Conservation (phyloP, 1,139 yeast species). For the Dujonia santamariae region DNA sequence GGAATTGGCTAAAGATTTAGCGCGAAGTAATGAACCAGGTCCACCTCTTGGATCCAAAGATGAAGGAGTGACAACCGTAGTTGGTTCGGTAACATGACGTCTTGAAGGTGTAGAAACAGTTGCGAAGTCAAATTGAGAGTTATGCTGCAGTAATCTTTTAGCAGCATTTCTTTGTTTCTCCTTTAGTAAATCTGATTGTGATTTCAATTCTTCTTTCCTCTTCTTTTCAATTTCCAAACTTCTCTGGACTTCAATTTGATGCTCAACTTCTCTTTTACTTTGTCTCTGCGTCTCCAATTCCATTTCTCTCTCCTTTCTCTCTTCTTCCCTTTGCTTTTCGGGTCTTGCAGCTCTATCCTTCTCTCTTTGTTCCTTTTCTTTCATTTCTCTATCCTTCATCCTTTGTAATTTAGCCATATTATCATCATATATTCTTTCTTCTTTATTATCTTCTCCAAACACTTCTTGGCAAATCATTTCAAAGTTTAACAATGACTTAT, state of each 20-base stretch:
- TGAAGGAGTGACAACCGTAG: conserved; percentile 11
- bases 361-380: conserved; percentile 7
- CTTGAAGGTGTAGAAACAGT: conserved; percentile 9
- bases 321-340: conserved; percentile 10
- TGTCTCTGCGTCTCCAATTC: background rate
- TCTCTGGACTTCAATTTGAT: conserved; percentile 5
- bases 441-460: conserved; percentile 18
- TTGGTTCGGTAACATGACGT: conserved; percentile 18
- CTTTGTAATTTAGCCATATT: background rate
- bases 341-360: conserved; percentile 2
- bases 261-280: background rate
- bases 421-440: background rate
- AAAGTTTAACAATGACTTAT: conserved; percentile 29
- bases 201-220: conserved; percentile 14
- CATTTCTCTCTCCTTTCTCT: conserved; percentile 1
- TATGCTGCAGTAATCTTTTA: conserved; percentile 27
- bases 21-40: conserved; percentile 31
- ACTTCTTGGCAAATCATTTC: conserved; percentile 32
- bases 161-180: conserved; percentile 31
- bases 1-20: conserved; percentile 31
- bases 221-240: background rate
- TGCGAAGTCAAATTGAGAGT: conserved; percentile 25
- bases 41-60: conserved; percentile 39
- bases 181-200: conserved; percentile 22
- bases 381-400: conserved; percentile 3